Percentiles rank a stretch among this genome's conserved stretches.
Conservation (phyloP, 179 eudicot genomes). For the Spergularia azorica region DNA sequence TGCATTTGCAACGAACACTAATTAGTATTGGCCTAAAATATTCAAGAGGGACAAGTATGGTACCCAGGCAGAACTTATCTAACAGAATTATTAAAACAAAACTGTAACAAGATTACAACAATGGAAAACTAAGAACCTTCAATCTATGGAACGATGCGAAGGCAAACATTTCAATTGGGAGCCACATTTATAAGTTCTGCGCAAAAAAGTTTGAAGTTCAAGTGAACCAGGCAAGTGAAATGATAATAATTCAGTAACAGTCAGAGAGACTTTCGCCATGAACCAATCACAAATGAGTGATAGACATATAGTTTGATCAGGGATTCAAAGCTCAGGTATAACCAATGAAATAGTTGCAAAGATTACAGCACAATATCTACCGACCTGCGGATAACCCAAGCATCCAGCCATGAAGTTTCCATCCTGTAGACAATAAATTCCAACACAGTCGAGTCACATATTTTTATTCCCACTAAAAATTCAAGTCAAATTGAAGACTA, state of each 20-base stretch:
- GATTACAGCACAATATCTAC: constrained; percentile 26
- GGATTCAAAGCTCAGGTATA: not conserved
- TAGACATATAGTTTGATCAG: not conserved
- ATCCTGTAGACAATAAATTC: constrained; percentile 59
- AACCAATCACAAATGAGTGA: constrained; percentile 1
- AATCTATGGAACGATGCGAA: not conserved
- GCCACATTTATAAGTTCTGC: not conserved
- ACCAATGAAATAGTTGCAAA: not conserved
- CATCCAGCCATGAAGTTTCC: constrained; percentile 99
- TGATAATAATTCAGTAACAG: not conserved
- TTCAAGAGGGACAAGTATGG: not conserved
- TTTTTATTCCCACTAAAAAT: constrained; percentile 3
- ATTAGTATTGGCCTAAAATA: not conserved
- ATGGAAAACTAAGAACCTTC: not conserved
- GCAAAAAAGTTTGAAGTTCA: not conserved
- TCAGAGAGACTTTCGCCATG: not conserved
- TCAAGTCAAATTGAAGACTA: not conserved
- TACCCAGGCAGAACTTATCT: not conserved
- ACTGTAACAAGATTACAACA: not conserved
- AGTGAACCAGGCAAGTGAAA: not conserved
- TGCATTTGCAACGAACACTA: constrained; percentile 32
- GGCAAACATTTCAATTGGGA: not conserved
- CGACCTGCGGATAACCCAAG: constrained; percentile 86
- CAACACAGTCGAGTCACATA: constrained; percentile 11
- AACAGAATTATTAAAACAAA: not conserved